phyloP scores from a whole-genome alignment of 2,329 filamentous ascomycete species.

The Penicillium freii region DNA sequence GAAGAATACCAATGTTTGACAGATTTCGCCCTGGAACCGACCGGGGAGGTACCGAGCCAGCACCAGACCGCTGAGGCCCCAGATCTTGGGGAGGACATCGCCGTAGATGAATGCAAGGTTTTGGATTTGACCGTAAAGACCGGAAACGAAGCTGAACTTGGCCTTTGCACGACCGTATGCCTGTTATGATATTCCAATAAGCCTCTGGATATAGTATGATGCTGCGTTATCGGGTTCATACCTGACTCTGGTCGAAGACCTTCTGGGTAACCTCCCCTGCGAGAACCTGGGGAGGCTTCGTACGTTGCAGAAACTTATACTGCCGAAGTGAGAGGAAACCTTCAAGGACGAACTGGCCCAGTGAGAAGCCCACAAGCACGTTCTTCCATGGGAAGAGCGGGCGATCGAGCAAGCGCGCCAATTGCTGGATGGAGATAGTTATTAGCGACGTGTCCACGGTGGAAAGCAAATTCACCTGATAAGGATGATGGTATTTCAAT shows the following conservation, averaged over 20 bases:
- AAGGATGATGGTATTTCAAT: background rate
- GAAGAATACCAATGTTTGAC: slow-evolving; percentile 89
- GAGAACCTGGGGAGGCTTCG: slow-evolving; percentile 78
- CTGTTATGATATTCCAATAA: slow-evolving; percentile 35
- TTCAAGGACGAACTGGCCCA: slow-evolving; percentile 89
- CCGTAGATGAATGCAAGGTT: slow-evolving; percentile 86
- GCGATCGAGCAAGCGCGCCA: slow-evolving; percentile 83
- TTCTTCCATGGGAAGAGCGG: slow-evolving; percentile 97
- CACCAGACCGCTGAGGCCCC: slow-evolving; percentile 74
- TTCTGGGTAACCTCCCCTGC: slow-evolving; percentile 83
- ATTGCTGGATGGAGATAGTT: slow-evolving; percentile 47
- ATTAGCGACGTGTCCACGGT: slow-evolving; percentile 18
- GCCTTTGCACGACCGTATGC: slow-evolving; percentile 95
- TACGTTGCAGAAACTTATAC: slow-evolving; percentile 79
- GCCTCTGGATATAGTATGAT: background rate
- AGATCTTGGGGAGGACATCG: slow-evolving; percentile 87
- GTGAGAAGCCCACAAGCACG: slow-evolving; percentile 88
- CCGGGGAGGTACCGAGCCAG: slow-evolving; percentile 72
- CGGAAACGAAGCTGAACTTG: slow-evolving; percentile 77
- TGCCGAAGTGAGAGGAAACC: slow-evolving; percentile 85
- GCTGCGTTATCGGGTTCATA: slow-evolving; percentile 32
- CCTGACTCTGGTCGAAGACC: slow-evolving; percentile 91
- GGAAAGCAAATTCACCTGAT: slow-evolving; percentile 5
- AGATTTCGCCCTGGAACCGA: slow-evolving; percentile 85
- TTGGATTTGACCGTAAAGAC: slow-evolving; percentile 81